These are phyloP conservation scores for Leccinum colubrinum DNA, from an alignment of 1,284 basidiomycete species.

Conservation along the genomic window DNA sequence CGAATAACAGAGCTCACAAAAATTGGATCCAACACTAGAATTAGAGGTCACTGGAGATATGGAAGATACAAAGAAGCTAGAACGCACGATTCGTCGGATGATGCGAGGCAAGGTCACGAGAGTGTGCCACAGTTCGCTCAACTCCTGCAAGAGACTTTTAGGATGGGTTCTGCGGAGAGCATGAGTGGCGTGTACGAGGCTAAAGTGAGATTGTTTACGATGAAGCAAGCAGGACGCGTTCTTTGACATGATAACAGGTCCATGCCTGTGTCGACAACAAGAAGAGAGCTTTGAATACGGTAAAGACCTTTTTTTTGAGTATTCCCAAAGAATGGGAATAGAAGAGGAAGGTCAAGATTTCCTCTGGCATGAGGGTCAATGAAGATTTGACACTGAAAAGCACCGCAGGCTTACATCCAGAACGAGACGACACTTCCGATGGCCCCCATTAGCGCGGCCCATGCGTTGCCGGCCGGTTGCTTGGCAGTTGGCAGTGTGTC, in stretches of 20 bases:
- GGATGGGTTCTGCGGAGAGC: conserved; percentile 9
- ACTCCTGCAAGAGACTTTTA: conserved; percentile 50
- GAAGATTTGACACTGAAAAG: neutral
- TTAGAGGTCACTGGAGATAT: conserved; percentile 6
- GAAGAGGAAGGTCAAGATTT: conserved; percentile 65
- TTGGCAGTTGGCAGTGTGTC: conserved; percentile 65
- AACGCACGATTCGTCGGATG: conserved; percentile 77
- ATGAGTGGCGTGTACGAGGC: conserved; percentile 14
- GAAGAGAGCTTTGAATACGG: conserved; percentile 53
- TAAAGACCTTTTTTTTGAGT: conserved; percentile 83
- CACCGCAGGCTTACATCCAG: conserved; percentile 65
- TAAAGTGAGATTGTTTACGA: conserved; percentile 26
- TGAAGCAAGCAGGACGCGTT: conserved; percentile 67
- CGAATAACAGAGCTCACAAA: conserved; percentile 58
- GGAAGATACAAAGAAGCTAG: conserved; percentile 8
- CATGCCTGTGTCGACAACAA: conserved; percentile 54
- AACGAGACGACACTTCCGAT: conserved; percentile 83
- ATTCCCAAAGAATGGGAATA: conserved; percentile 71
- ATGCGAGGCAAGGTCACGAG: conserved; percentile 67
- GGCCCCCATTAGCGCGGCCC: conserved; percentile 90
- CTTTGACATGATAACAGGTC: conserved; percentile 69
- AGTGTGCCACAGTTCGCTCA: conserved; percentile 68
- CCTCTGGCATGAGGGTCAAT: conserved; percentile 44
- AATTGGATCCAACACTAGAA: conserved; percentile 77
- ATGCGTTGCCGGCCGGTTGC: conserved; percentile 90